Percentiles rank a stretch among this genome's conserved stretches.
phyloP scores from a whole-genome alignment of 2,329 filamentous ascomycete genomes.

The Penicillium sp. region DNA sequence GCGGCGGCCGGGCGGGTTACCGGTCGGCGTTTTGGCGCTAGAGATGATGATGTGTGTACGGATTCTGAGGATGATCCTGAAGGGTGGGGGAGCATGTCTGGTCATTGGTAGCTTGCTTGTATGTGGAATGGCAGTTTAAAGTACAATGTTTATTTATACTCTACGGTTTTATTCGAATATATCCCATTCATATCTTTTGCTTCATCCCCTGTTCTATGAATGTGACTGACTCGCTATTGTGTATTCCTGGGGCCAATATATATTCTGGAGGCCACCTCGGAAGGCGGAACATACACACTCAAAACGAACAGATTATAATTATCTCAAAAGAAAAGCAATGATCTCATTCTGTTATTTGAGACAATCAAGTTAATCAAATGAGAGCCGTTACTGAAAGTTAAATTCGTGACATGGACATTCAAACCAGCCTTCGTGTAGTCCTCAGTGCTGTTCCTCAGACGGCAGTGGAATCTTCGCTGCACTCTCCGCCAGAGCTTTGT shows the following conservation, averaged over 20 bases:
- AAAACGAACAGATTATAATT: background rate
- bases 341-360: background rate
- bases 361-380: too few species aligned
- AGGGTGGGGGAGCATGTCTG: background rate
- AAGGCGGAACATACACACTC: background rate
- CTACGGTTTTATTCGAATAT: too few species aligned
- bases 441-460: constrained; percentile 29
- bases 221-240: background rate
- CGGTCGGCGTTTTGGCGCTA: background rate
- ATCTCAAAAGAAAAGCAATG: background rate
- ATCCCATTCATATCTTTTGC: too few species aligned
- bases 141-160: background rate
- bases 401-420: background rate
- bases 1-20: constrained; percentile 17
- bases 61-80: background rate
- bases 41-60: background rate
- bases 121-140: too few species aligned
- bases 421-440: background rate
- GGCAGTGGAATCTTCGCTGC: constrained; percentile 30
- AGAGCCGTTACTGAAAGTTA: background rate
- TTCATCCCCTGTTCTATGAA: background rate
- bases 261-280: background rate
- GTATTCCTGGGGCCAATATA: background rate
- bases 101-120: background rate
- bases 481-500: constrained; percentile 40